Evolutionary conservation across 2,329 filamentous ascomycete genomes (phyloP).

Genomic region (Shiraia bambusicola): DNA sequence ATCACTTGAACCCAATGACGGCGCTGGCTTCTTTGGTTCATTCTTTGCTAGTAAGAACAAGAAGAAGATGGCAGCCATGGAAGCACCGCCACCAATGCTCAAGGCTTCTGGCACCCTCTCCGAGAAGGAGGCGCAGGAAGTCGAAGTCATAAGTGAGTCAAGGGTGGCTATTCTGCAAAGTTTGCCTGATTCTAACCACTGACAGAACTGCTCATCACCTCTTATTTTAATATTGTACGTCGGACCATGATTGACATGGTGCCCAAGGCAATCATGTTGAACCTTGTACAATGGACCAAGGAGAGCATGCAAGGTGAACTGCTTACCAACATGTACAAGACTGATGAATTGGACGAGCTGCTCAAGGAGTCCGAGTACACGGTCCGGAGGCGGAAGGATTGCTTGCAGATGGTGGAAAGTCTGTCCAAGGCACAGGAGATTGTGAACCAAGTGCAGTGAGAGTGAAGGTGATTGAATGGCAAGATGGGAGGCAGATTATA

Average conservation of each 20-base stretch:
- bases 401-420: conserved; percentile 98
- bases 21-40: conserved; percentile 87
- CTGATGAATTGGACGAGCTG: conserved; percentile 84
- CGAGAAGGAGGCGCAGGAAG: conserved; percentile 92
- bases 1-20: conserved; percentile 64
- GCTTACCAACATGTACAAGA: conserved; percentile 95
- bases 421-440: conserved; percentile 89
- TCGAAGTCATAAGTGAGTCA: conserved; percentile 94
- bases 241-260: conserved; percentile 99
- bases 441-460: conserved; percentile 69
- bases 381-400: conserved; percentile 90
- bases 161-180: neutral
- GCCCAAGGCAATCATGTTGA: conserved; percentile 98
- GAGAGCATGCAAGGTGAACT: conserved; percentile 98
- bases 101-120: conserved; percentile 93
- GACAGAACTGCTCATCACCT: conserved; percentile 86
- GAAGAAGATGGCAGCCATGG: conserved; percentile 99
- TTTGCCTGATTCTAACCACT: conserved; percentile 15
- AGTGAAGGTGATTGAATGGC: neutral
- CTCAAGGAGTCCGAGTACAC: conserved; percentile 99
- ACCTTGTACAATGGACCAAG: conserved; percentile 91
- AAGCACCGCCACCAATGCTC: conserved; percentile 84
- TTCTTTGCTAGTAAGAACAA: conserved; percentile 99
- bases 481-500: conserved; percentile 6
- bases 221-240: conserved; percentile 97